A percentile compares a stretch with the other conserved stretches of the same genome.
Conservation (phyloP, 2,329 filamentous ascomycete genomes). For the Nemania serpens region DNA sequence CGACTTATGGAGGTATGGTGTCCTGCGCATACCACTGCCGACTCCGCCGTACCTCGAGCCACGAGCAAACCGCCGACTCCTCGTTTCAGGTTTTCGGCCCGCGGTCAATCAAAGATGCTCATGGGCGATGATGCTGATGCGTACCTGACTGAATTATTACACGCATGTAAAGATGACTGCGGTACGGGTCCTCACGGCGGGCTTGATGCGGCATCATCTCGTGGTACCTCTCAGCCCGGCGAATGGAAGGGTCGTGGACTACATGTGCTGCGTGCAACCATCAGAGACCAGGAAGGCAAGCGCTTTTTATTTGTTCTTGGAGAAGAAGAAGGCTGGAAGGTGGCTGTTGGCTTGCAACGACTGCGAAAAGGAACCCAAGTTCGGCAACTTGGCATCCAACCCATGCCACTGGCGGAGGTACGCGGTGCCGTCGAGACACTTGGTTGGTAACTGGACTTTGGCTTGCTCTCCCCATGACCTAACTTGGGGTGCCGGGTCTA, state of each 20-base stretch:
- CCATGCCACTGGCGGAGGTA: constrained; percentile 59
- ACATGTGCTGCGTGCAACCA: constrained; percentile 66
- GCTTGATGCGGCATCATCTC: constrained; percentile 45
- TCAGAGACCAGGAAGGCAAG: constrained; percentile 69
- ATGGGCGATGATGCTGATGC: constrained; percentile 68
- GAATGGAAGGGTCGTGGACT: constrained; percentile 60
- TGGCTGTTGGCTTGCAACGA: constrained; percentile 64
- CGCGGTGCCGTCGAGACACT: constrained; percentile 61
- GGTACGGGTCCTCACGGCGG: constrained; percentile 57
- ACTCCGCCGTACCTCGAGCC: constrained; percentile 50
- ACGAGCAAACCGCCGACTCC: constrained; percentile 54
- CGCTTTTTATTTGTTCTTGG: constrained; percentile 67
- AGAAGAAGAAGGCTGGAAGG: constrained; percentile 71
- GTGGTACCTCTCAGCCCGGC: constrained; percentile 56
- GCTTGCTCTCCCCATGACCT: background rate
- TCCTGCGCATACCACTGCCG: constrained; percentile 63
- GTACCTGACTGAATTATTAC: constrained; percentile 66
- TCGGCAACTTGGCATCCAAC: constrained; percentile 61
- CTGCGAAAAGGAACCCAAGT: constrained; percentile 65
- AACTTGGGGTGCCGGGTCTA: constrained; percentile 22
- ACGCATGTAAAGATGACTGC: constrained; percentile 68
- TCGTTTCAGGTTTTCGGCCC: constrained; percentile 52
- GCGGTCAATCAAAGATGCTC: constrained; percentile 56
- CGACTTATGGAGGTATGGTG: constrained; percentile 91
- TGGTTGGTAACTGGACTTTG: constrained; percentile 51